Conservation (phyloP, 2,329 filamentous ascomycete genomes). For the Scedosporium apiospermum region DNA sequence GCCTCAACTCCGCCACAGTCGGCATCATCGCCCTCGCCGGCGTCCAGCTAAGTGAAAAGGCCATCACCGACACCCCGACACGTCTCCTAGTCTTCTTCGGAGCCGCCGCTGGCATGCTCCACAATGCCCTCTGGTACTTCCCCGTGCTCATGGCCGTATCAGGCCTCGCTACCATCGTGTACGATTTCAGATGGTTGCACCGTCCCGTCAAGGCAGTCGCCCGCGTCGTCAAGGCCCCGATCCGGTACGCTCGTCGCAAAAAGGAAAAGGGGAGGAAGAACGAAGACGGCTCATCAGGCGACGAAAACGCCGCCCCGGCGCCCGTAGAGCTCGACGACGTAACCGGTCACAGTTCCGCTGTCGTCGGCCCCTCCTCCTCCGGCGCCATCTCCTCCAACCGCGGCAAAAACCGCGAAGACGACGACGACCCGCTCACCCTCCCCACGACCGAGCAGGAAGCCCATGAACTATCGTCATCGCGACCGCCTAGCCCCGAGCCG, state of each 20-base stretch:
- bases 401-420: conserved; percentile 8
- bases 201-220: conserved; percentile 12
- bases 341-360: neutral
- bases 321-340: neutral
- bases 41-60: conserved; percentile 56
- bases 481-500: conserved; percentile 6
- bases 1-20: conserved; percentile 62
- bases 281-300: neutral
- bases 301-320: neutral
- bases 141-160: conserved; percentile 51
- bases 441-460: conserved; percentile 2
- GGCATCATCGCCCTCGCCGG: conserved; percentile 64
- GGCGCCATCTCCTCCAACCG: neutral
- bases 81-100: conserved; percentile 54
- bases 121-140: conserved; percentile 69
- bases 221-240: neutral
- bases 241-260: neutral
- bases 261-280: neutral
- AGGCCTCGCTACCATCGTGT: conserved; percentile 41
- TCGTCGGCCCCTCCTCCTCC: neutral
- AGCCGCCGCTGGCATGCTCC: conserved; percentile 56
- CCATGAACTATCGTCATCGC: neutral
- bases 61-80: conserved; percentile 55
- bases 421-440: neutral
- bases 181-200: conserved; percentile 47